Evolutionary conservation across 2,329 filamentous ascomycete species (phyloP), one percentile per base, ranked within the genome.

Genomic region (Balansia obtecta): DNA sequence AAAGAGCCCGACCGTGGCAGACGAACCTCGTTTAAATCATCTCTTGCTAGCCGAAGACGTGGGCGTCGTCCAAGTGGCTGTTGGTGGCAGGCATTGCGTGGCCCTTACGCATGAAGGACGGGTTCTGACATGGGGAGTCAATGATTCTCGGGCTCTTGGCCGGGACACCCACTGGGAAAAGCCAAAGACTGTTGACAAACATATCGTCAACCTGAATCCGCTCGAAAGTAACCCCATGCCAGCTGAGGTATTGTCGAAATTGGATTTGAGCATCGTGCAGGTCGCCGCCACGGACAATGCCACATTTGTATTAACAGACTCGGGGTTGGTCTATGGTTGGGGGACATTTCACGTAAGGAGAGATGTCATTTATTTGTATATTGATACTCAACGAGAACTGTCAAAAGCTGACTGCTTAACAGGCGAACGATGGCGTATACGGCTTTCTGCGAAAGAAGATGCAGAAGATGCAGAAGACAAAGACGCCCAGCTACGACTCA

Each of bases 281-380:
- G 68, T 86, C 46, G 73, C 71, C 43, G 80, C 80, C 37, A 76
- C 75, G n/a, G 80, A 85, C 58, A 81, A 78, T 60, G 77, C 80
- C 40, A 83, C 80, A 1, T 86, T 88, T 63, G 83, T 77, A 1
- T 71, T 89, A 30, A 88, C 85, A 12, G 74, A 77, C 16, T 76
- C 80, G 50, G 85, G 85, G 13, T 68, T 75, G 40, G 79, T 89
- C 27, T 89, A 85, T 60, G 85, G 84, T 52, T 88, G 86, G 83
- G 85, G 86, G 22, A 85, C 83, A 6, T 89, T 89, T 69, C 70
- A 81, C 57, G 76, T 79, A 70, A 63, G 73, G 67, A 33, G 10
- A 39, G 18, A 22, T 44, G 10, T 9, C 12, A 3, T 5, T 32
- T 1, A 7, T 27, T 15, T 9, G 2, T 32, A 44, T 32, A 3